Conservation (phyloP, 2,329 filamentous ascomycete genomes). For the Monilinia laxa region DNA sequence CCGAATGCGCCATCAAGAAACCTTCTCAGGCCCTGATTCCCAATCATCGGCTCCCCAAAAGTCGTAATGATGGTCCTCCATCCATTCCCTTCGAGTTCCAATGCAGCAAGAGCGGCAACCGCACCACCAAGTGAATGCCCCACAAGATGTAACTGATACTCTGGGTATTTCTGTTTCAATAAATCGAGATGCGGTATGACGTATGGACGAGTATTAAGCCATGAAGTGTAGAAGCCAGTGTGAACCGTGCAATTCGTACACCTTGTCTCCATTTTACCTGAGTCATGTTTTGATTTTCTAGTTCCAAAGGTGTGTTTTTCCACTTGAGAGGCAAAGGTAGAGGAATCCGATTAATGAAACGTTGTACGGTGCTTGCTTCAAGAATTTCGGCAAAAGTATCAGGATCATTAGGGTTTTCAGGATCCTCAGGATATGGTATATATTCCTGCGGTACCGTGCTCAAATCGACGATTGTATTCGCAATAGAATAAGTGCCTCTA, state of each 20-base stretch:
- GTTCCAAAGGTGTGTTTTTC: background rate
- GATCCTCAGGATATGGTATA: conserved; percentile 69
- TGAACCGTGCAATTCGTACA: conserved; percentile 93
- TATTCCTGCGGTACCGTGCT: conserved; percentile 89
- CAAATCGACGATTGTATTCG: conserved; percentile 87
- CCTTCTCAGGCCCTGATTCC: conserved; percentile 54
- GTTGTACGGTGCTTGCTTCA: background rate
- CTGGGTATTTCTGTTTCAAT: conserved; percentile 60
- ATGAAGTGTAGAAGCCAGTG: conserved; percentile 82
- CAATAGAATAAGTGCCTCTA: conserved; percentile 88
- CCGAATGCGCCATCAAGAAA: conserved; percentile 33
- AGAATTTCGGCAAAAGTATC: background rate
- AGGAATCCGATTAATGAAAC: background rate
- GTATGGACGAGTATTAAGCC: conserved; percentile 68
- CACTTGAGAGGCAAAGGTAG: background rate
- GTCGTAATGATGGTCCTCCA: conserved; percentile 80
- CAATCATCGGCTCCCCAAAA: conserved; percentile 80
- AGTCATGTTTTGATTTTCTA: background rate
- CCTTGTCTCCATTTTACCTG: conserved; percentile 37
- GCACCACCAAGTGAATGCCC: conserved; percentile 90
- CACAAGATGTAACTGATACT: conserved; percentile 73
- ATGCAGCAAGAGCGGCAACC: conserved; percentile 79
- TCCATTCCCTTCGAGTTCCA: conserved; percentile 74
- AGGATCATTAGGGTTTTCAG: conserved; percentile 37
- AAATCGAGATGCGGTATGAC: conserved; percentile 67